Evolutionary conservation across 495 filamentous ascomycete species (phyloP).

Genomic region (Pseudoneurospora amorphoporcata): DNA sequence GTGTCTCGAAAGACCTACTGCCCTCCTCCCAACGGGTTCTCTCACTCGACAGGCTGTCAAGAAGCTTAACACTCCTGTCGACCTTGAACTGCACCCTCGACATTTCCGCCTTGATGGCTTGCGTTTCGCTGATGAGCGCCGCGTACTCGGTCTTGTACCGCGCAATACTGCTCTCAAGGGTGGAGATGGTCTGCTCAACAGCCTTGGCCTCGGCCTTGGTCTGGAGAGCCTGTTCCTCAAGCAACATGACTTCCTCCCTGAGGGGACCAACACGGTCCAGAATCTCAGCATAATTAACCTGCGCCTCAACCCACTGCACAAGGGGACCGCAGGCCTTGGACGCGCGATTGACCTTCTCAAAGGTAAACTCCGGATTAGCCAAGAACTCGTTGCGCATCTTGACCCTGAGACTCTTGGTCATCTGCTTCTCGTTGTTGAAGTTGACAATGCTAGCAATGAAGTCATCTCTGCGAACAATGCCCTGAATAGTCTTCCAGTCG

Average conservation of each 20-base stretch:
- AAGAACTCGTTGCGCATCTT: constrained; percentile 93
- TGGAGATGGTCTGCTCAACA: constrained; percentile 74
- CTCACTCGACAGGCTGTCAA: constrained; percentile 92
- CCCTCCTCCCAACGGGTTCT: constrained; percentile 88
- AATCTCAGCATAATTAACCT: constrained; percentile 96
- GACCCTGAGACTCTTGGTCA: constrained; percentile 69
- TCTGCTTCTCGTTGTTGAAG: constrained; percentile 91
- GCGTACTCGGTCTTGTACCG: constrained; percentile 98
- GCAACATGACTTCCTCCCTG: constrained; percentile 75
- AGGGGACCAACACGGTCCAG: constrained; percentile 89
- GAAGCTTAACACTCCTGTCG: constrained; percentile 83
- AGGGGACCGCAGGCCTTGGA: constrained; percentile 94
- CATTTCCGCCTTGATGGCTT: constrained; percentile 97
- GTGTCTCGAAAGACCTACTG: constrained; percentile 94
- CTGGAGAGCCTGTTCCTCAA: constrained; percentile 81
- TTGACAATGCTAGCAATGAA: constrained; percentile 98
- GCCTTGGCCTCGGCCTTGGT: constrained; percentile 91
- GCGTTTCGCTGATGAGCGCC: constrained; percentile 88
- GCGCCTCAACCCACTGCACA: constrained; percentile 94
- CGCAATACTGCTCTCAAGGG: constrained; percentile 80
- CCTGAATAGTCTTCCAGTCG: constrained; percentile 84
- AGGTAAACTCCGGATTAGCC: constrained; percentile 87
- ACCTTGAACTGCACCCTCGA: constrained; percentile 93
- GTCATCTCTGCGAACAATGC: constrained; percentile 78
- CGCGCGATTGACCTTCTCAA: constrained; percentile 87